Evolutionary conservation across 139 green algal species (phyloP).

Genomic region (Tetratostichococcus sp.): DNA sequence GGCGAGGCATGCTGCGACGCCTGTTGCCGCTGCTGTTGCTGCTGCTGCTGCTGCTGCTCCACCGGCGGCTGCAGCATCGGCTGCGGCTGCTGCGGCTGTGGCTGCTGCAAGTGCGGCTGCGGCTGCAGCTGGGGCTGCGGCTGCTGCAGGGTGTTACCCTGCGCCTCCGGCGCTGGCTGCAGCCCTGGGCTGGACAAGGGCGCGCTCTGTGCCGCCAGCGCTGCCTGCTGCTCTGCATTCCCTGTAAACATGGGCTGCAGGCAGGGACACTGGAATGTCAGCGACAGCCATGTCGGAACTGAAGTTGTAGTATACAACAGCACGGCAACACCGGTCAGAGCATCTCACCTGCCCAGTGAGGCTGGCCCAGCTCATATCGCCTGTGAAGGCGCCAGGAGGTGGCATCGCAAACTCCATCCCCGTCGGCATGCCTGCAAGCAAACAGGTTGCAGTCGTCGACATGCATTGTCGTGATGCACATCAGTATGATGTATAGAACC

Average conservation of each 20-base stretch:
- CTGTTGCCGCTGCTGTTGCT: conserved; percentile 7
- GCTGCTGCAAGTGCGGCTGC: background rate
- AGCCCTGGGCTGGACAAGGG: background rate
- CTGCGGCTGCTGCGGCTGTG: conserved; percentile 1
- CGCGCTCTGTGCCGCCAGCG: background rate
- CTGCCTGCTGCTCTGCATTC: no score
- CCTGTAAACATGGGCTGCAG: no score
- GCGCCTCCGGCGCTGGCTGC: background rate
- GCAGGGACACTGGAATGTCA: no score
- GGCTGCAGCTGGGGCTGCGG: conserved; percentile 3
- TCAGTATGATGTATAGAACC: no score
- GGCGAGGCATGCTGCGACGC: background rate
- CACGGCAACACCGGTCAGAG: background rate
- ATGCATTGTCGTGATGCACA: no score
- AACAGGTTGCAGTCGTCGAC: no score
- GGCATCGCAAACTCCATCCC: background rate
- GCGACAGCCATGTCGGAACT: no score
- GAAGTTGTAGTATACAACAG: no score
- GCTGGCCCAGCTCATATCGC: background rate
- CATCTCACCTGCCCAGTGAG: background rate
- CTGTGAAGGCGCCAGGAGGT: background rate
- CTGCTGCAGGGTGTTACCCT: background rate
- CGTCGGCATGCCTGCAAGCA: background rate
- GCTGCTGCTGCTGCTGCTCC: background rate
- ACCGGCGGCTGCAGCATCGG: background rate